Percentiles rank a stretch among this genome's conserved stretches.
These are phyloP conservation scores for Tetrahymena thermophila DNA, from an alignment of 73 alveolate species.

Conservation along the genomic window DNA sequence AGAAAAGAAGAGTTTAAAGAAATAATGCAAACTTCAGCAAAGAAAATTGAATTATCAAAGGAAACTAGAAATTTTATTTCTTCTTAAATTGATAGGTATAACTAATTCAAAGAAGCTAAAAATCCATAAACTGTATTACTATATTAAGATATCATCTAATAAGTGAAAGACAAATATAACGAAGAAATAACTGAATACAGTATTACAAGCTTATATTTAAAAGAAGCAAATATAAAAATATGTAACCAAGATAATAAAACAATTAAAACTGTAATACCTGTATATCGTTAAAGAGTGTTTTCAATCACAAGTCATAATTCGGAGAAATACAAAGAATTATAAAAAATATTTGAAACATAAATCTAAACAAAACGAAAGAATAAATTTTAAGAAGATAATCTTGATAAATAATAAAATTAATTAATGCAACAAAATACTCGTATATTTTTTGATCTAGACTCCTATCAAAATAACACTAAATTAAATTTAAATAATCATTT, in stretches of 20 bases:
- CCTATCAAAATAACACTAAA: not conserved
- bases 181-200: not conserved
- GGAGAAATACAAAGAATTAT: not conserved
- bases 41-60: not conserved
- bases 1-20: not conserved
- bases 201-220: not conserved
- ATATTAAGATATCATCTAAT: not conserved
- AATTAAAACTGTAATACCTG: not conserved
- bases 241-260: not conserved
- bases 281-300: not conserved
- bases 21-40: not conserved
- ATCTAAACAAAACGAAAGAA: not conserved
- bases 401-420: not conserved
- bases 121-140: not conserved
- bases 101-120: not conserved
- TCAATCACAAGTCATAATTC: not conserved
- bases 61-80: too few relatives aligned
- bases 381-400: too few relatives aligned
- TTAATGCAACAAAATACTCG: not conserved
- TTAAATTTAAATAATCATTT: not conserved
- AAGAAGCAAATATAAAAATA: not conserved
- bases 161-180: not conserved
- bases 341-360: not conserved
- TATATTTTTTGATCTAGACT: not conserved
- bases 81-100: too few relatives aligned